Evolutionary conservation across 129 eudicot genomes (phyloP), one percentile per base, ranked within the genome.

Genomic region (Centella asiatica): DNA sequence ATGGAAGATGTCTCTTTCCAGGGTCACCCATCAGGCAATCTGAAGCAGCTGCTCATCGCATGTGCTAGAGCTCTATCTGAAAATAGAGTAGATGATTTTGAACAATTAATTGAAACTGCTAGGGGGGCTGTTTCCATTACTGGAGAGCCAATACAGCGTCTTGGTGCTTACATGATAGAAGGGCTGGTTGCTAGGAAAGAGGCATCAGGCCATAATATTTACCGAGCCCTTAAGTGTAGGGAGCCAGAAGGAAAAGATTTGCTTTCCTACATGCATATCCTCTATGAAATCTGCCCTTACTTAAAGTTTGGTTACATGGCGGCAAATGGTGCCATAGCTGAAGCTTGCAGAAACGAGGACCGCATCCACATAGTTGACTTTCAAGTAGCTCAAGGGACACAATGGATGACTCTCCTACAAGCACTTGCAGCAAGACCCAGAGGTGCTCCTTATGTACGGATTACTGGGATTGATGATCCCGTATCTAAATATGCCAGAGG

Each of bases 231-330:
- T 24, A 78, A 54, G 59, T 89, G 92, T 60, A 80, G 75, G 51
- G 95, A 83, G 67, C 97, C 95, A 0, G 85, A 56, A 32, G 89
- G 97, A n/a, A 83, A 81, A 65, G 97, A 85, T 25, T 72, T 89
- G 66, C 94, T 90, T 52, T 81, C 95, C 27, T 90, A 83, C 72
- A 87, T 90, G 95, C 95, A 86, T 47, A 77, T 90, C 37, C 78
- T 90, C n/a, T 90, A 90, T 26, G 98, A 90, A 62, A 68, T 84
- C 11, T 86, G 95, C 72, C 98, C 98, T 5, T 90, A 90, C 58
- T 66, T 87, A 57, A 90, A 90, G 51, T 90, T 86, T 56, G 98
- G 98, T 14, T 90, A 86, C 64, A 87, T 90, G 98, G 95, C 94
- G 26, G 98, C 95, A 15, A 90, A 90, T 34, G 95, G 95, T 25